Conservation (phyloP, 192 early-diverging fungal genomes). For the Rhizoclosmatium globosum region DNA sequence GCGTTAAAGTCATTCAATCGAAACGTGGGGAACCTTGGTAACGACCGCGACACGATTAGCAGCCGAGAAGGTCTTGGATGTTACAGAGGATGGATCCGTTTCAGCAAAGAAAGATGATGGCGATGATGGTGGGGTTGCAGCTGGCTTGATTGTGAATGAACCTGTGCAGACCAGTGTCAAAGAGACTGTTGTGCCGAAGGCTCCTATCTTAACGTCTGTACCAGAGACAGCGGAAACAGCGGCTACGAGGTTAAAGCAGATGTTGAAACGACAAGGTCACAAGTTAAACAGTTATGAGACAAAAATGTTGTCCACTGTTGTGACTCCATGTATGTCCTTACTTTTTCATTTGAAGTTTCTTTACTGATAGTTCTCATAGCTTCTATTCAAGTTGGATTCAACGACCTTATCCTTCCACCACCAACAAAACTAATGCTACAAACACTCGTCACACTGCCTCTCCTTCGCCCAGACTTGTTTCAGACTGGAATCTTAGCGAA, state of each 20-base stretch:
- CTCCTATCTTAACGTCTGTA: not conserved
- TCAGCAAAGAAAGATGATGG: conserved; percentile 2
- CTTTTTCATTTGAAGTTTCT: conserved; percentile 32
- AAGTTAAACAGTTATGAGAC: conserved; percentile 73
- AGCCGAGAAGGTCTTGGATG: not conserved
- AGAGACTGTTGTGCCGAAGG: not conserved
- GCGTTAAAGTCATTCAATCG: conserved; percentile 30
- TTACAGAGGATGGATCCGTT: not conserved
- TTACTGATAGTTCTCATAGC: conserved; percentile 31
- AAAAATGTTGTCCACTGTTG: conserved; percentile 78
- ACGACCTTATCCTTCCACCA: conserved; percentile 77
- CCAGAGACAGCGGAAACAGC: conserved; percentile 34
- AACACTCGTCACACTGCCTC: conserved; percentile 64
- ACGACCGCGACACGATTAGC: not conserved
- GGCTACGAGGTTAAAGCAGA: conserved; percentile 52
- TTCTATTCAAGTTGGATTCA: conserved; percentile 64
- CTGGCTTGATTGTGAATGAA: conserved; percentile 31
- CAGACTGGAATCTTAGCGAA: conserved; percentile 69
- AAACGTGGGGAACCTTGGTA: conserved; percentile 27
- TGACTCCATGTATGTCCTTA: conserved; percentile 70
- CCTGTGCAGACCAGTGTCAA: not conserved
- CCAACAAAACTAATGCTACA: conserved; percentile 88
- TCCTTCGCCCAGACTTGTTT: conserved; percentile 57
- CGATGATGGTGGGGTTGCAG: not conserved
- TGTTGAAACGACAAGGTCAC: conserved; percentile 41